phyloP scores from a whole-genome alignment of 495 filamentous ascomycete genomes.

The Margaritispora aquatica region DNA sequence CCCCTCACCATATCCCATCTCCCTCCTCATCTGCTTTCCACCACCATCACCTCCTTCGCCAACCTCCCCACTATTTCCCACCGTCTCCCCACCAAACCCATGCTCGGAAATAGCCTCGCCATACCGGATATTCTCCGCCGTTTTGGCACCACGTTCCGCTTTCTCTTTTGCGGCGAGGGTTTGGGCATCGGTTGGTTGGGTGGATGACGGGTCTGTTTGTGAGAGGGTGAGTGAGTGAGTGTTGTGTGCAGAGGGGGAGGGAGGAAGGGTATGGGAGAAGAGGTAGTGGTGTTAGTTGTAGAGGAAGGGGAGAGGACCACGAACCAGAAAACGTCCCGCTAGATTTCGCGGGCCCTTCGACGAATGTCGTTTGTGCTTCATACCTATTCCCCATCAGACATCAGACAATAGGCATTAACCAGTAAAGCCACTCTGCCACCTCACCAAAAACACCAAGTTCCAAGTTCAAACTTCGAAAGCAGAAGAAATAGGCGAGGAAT shows the following conservation, averaged over 20 bases:
- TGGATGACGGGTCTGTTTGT: neutral
- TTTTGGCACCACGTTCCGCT: conserved; percentile 30
- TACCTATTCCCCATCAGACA: conserved; percentile 38
- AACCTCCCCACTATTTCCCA: conserved; percentile 21
- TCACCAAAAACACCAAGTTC: neutral
- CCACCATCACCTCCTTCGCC: conserved; percentile 25
- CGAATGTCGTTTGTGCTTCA: conserved; percentile 48
- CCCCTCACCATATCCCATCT: conserved; percentile 56
- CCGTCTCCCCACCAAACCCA: conserved; percentile 35
- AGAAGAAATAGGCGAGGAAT: neutral
- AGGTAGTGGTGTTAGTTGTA: neutral
- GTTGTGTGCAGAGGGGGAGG: neutral
- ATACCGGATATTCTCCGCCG: conserved; percentile 44
- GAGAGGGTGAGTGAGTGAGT: neutral
- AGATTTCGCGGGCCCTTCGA: conserved; percentile 43
- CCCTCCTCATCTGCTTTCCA: conserved; percentile 40
- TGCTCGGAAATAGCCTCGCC: conserved; percentile 38
- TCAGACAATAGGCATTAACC: neutral
- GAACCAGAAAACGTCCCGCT: conserved; percentile 46
- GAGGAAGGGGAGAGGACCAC: neutral
- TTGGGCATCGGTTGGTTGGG: conserved; percentile 18
- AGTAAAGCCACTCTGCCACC: neutral
- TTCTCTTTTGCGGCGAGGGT: conserved; percentile 23
- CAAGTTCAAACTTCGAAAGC: neutral
- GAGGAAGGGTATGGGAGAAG: neutral